Evolutionary conservation across 2,329 filamentous ascomycete species (phyloP).

Genomic region (Claviceps humidiphila): DNA sequence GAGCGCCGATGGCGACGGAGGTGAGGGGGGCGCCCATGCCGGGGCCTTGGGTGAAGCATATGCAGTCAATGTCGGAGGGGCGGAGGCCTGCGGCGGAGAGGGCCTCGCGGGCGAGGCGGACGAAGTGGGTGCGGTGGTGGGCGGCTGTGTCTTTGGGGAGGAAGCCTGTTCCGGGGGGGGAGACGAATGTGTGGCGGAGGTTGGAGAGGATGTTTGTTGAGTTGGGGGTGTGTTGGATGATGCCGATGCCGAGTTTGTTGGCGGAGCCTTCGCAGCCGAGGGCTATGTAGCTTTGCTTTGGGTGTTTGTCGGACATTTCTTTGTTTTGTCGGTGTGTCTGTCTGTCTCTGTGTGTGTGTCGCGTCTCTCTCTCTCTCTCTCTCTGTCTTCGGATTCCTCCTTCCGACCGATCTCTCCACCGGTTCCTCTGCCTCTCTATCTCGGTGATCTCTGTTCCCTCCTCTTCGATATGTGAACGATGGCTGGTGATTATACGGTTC

Average conservation of each 20-base stretch:
- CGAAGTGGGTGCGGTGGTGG: constrained; percentile 82
- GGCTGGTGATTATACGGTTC: not conserved
- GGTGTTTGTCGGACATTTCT: not conserved
- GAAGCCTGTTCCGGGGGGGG: constrained; percentile 87
- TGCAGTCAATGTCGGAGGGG: constrained; percentile 63
- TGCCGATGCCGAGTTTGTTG: constrained; percentile 91
- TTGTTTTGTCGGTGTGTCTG: no score
- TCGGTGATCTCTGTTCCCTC: no score
- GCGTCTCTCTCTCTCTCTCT: not conserved
- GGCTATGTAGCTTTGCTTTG: constrained; percentile 31
- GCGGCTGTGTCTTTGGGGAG: constrained; percentile 90
- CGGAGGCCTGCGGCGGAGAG: constrained; percentile 53
- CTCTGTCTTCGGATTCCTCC: not conserved
- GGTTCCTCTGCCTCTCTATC: no score
- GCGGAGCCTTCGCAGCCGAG: constrained; percentile 75
- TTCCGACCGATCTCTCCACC: not conserved
- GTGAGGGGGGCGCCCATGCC: constrained; percentile 94
- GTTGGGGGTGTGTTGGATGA: constrained; percentile 63
- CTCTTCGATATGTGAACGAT: no score
- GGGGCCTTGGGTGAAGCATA: constrained; percentile 91
- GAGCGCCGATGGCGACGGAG: constrained; percentile 71
- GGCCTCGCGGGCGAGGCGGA: constrained; percentile 65
- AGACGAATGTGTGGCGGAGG: constrained; percentile 83
- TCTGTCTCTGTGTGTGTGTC: not conserved
- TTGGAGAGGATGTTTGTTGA: constrained; percentile 68